Percentiles rank a stretch among this genome's conserved stretches.
These are phyloP conservation scores for Globisporangium alternatum DNA, from an alignment of 352 stramenopile species.

Conservation along the genomic window DNA sequence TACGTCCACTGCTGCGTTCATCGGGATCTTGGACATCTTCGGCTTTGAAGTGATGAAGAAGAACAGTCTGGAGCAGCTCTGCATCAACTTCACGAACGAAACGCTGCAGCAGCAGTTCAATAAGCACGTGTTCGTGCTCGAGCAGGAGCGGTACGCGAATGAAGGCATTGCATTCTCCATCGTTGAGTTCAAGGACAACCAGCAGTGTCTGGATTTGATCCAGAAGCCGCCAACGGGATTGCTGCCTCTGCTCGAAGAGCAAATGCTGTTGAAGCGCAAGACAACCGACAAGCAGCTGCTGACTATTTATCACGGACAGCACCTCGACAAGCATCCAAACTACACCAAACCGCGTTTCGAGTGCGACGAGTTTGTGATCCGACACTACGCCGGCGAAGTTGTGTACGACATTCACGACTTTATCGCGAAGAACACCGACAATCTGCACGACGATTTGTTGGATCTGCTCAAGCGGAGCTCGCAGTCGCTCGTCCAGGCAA, in stretches of 20 bases:
- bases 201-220: constrained; percentile 74
- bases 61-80: constrained; percentile 89
- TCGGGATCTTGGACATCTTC: constrained; percentile 91
- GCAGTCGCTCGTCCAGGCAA: constrained; percentile 59
- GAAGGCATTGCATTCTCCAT: constrained; percentile 75
- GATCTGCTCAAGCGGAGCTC: constrained; percentile 68
- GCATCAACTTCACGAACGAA: constrained; percentile 93
- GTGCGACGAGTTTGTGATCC: constrained; percentile 84
- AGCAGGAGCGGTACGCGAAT: constrained; percentile 74
- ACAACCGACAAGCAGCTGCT: constrained; percentile 82
- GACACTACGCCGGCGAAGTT: constrained; percentile 81
- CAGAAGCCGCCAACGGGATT: constrained; percentile 78
- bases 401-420: constrained; percentile 84
- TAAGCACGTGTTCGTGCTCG: constrained; percentile 82
- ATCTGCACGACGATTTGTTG: constrained; percentile 85
- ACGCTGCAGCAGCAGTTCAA: constrained; percentile 90
- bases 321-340: constrained; percentile 66
- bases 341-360: constrained; percentile 80
- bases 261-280: constrained; percentile 85
- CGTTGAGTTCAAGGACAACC: constrained; percentile 85
- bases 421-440: constrained; percentile 88
- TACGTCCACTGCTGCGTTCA: constrained; percentile 36
- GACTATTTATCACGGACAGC: constrained; percentile 76
- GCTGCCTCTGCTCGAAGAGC: constrained; percentile 82
- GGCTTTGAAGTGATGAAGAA: constrained; percentile 88